These are phyloP conservation scores for Leucogyrophana mollusca DNA, from an alignment of 768 basidiomycete species.

Conservation along the genomic window DNA sequence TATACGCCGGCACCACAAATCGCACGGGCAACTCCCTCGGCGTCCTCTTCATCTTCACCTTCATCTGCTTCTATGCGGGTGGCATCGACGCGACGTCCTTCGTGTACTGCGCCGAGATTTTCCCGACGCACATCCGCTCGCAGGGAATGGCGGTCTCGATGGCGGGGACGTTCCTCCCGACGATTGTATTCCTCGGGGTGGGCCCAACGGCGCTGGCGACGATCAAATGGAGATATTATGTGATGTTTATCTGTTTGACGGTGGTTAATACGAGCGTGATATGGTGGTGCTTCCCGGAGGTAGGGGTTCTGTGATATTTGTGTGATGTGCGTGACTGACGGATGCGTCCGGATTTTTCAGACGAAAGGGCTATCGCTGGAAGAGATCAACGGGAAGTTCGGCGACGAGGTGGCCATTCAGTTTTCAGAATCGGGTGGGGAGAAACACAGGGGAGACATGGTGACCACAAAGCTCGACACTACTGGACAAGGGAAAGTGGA, in stretches of 20 bases:
- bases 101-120: background rate
- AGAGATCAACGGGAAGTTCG: constrained; percentile 5
- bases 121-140: background rate
- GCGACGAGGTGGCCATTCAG: constrained; percentile 3
- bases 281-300: constrained; percentile 2
- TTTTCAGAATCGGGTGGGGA: too few species aligned
- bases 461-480: too few species aligned
- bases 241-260: background rate
- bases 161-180: background rate
- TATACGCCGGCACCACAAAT: too few species aligned
- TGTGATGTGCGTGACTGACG: too few species aligned
- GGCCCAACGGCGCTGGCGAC: background rate
- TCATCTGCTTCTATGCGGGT: constrained; percentile 5
- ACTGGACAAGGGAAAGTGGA: too few species aligned
- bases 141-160: constrained; percentile 1
- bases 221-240: background rate
- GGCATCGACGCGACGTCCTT: constrained; percentile 1
- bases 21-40: background rate
- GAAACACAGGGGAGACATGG: too few species aligned
- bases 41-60: constrained; percentile 1
- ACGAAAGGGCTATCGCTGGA: constrained; percentile 3
- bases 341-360: too few species aligned
- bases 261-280: background rate
- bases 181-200: background rate
- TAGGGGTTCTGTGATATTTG: background rate